These are phyloP conservation scores for Pseudomonodictys pantanalensis DNA, from an alignment of 495 filamentous ascomycete species.

Conservation along the genomic window DNA sequence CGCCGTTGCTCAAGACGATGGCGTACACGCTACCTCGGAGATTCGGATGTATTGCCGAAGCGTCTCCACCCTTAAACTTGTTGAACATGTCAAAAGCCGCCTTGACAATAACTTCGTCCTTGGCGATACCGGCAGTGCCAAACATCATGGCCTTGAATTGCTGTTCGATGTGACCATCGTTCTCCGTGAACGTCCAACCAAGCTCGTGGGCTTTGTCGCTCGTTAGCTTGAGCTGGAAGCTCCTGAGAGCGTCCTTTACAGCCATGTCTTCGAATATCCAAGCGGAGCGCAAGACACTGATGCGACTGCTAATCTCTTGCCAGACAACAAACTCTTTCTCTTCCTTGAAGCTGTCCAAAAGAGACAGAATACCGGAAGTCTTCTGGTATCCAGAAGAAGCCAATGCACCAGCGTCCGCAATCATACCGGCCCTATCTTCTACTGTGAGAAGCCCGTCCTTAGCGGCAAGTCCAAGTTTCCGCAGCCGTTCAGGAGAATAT, in stretches of 20 bases:
- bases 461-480: constrained; percentile 77
- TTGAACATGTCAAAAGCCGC: constrained; percentile 72
- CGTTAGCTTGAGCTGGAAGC: constrained; percentile 74
- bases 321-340: constrained; percentile 92
- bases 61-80: constrained; percentile 65
- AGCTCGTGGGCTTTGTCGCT: constrained; percentile 75
- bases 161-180: constrained; percentile 83
- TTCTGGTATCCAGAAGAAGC: constrained; percentile 88
- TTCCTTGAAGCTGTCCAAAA: constrained; percentile 77
- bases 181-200: constrained; percentile 82
- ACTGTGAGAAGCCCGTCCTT: constrained; percentile 81
- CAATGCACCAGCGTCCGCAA: constrained; percentile 90
- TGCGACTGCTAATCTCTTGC: constrained; percentile 79
- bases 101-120: constrained; percentile 58
- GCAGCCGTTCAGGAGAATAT: constrained; percentile 64
- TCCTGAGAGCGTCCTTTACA: constrained; percentile 70
- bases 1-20: constrained; percentile 69
- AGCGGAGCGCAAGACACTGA: constrained; percentile 70
- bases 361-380: constrained; percentile 81
- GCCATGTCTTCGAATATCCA: constrained; percentile 85
- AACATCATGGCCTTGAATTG: constrained; percentile 78
- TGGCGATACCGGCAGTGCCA: constrained; percentile 61
- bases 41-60: constrained; percentile 68
- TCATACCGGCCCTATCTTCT: constrained; percentile 91
- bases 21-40: constrained; percentile 67